Evolutionary conservation across 768 basidiomycete genomes (phyloP), one percentile per base, ranked within the genome.

Genomic region (Mycena maculata): DNA sequence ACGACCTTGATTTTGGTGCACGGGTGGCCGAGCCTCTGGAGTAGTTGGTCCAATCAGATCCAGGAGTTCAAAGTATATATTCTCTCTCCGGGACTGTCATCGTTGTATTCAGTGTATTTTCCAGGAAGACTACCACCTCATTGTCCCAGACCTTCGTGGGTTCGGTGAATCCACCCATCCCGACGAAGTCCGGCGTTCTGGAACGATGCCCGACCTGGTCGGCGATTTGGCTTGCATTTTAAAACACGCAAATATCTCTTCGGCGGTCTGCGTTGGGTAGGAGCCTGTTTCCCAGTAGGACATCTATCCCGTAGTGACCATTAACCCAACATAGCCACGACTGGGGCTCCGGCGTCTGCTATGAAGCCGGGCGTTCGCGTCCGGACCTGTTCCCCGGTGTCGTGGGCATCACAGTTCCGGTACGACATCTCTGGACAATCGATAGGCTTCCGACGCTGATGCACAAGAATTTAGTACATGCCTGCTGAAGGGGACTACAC

Each of bases 1-100:
- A n/a, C n/a, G n/a, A n/a, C n/a, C n/a, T n/a, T n/a, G n/a, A n/a
- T n/a, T n/a, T n/a, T 93, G 83, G 87, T 93, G 0, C 92, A 93
- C 70, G 92, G 92, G 4, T 93, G 92, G 92, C 92, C 92, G 0
- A 84, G 88, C 68, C 75, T 92, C 4, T 93, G 92, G 92, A 89
- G 87, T 59, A 86, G 85, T 22, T 93, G 92, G 92, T 83, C 88
- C 38, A 84, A 84, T 33, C 92, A 93, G 73, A 92, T 93, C 20
- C 78, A 86, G 55, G 85, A 87, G 65, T 89, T 93, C 75, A 76
- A 88, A 80, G 91, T 86, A 68, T n/a, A 73, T 67, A 20, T 3
- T 10, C 2, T 22, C 11, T 42, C 20, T 12, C 18, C 18, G 6
- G 23, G 22, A n/a, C n/a, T n/a, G n/a, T 15, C 23, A 61, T 41